Conservation (phyloP, 1,139 yeast genomes). For the Pichia sp. region DNA sequence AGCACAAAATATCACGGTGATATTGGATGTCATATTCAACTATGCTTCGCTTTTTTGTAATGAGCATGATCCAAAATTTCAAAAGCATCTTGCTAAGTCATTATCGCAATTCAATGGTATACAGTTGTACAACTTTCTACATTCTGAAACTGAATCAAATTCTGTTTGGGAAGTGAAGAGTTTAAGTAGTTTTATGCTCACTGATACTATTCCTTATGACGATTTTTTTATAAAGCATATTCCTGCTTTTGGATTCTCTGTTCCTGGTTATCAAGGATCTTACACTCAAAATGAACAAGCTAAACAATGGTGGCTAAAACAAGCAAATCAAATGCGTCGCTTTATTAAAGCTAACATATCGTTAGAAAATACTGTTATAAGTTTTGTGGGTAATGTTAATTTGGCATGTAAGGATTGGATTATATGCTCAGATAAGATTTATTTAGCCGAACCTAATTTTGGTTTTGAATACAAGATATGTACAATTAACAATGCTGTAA, state of each 20-base stretch:
- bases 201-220: constrained; percentile 27
- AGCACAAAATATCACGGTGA: constrained; percentile 25
- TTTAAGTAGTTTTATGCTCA: constrained; percentile 34
- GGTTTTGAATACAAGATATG: constrained; percentile 30
- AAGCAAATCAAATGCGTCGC: constrained; percentile 30
- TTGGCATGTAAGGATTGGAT: constrained; percentile 11
- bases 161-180: constrained; percentile 42
- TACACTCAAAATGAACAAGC: constrained; percentile 28
- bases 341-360: constrained; percentile 28
- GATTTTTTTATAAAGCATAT: constrained; percentile 37
- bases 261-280: constrained; percentile 23
- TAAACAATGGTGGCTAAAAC: constrained; percentile 34
- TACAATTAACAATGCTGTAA: constrained; percentile 14
- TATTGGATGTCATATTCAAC: constrained; percentile 28
- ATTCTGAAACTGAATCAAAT: constrained; percentile 30
- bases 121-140: constrained; percentile 38
- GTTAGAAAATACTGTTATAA: constrained; percentile 28
- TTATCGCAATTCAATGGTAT: constrained; percentile 40
- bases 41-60: constrained; percentile 21
- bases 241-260: constrained; percentile 29
- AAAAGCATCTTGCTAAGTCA: constrained; percentile 30
- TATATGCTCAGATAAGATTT: neutral
- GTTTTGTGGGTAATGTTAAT: constrained; percentile 27
- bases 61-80: constrained; percentile 12
- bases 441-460: constrained; percentile 28